phyloP scores from a whole-genome alignment of 495 filamentous ascomycete species.

The Penicillium robsamsonii region DNA sequence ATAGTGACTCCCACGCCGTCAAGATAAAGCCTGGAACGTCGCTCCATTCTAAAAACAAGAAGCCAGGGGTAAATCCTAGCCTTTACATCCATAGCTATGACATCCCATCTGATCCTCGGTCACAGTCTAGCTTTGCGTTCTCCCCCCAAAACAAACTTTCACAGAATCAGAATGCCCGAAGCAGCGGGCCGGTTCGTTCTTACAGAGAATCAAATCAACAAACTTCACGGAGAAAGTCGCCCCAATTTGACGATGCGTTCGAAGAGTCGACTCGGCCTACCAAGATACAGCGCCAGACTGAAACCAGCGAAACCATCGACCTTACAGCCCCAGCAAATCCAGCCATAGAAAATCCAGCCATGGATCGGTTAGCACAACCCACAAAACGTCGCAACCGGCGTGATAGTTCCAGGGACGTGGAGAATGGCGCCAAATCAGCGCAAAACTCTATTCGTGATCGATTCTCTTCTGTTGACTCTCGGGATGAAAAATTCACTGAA shows the following conservation, averaged over 20 bases:
- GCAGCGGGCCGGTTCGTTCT: conserved; percentile 43
- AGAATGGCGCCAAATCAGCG: conserved; percentile 14
- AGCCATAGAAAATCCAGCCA: background rate
- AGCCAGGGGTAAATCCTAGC: conserved; percentile 20
- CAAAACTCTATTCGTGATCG: conserved; percentile 1
- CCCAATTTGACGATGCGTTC: conserved; percentile 12
- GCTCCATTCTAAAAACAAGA: conserved; percentile 8
- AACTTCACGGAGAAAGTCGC: background rate
- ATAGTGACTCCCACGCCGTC: conserved; percentile 18
- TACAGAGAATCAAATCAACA: conserved; percentile 19
- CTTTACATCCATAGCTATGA: background rate
- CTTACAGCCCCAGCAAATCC: conserved; percentile 3
- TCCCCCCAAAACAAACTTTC: conserved; percentile 35
- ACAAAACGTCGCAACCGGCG: background rate
- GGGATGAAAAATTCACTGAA: conserved; percentile 28
- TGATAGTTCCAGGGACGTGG: conserved; percentile 26
- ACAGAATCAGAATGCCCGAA: conserved; percentile 23
- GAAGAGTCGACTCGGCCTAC: conserved; percentile 25
- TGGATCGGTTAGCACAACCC: background rate
- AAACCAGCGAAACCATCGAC: conserved; percentile 2
- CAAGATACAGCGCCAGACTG: conserved; percentile 35
- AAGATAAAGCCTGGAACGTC: conserved; percentile 21
- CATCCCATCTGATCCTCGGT: conserved; percentile 2
- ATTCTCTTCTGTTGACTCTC: conserved; percentile 12
- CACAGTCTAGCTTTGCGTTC: conserved; percentile 19